Evolutionary conservation across 2,329 filamentous ascomycete genomes (phyloP), one percentile per base, ranked within the genome.

Genomic region (Fusarium proliferatum): DNA sequence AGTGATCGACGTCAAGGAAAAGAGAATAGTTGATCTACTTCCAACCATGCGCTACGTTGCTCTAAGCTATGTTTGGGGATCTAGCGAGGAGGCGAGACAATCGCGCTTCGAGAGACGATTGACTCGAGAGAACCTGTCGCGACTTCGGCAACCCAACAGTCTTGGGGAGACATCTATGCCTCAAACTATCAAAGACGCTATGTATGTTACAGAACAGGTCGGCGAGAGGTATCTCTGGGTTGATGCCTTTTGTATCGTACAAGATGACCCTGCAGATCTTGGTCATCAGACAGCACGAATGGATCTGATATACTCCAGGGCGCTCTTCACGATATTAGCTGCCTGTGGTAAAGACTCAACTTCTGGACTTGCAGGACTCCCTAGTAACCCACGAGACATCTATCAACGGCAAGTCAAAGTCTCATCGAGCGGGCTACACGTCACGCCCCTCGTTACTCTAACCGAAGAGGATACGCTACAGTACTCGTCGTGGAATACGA

Each of bases 61-160:
- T 6, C 61, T 73, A 11, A 70, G 65, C 5, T 73, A 73, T 11
- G 71, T 73, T 5, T 73, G 71, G 71, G 71, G 71, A n/a, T 48
- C 55, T 0, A 46, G 23, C 16, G 38, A 52, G 6, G 9, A 58
- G 30, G 42, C 41, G 6, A 16, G 2, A 15, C 9, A 51, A 16
- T 26, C 49, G 4, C 49, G 58, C 0, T 12, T 23, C 1, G 16
- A 57, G 23, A 58, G 55, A 17, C 64, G 42, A 0, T 36, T 73
- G 1, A 73, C 42, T 17, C 49, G 9, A 5, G 30, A 59, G 6
- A 73, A 70, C 33, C 9, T 52, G 23, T 48, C 42, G 1, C 58
- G 16, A 1, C 69, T 73, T 9, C 28, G 28, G 11, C 23, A 48
- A 2, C 26, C 12, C 0, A 38, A 56, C 0, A 38, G 65, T 2